Conservation (phyloP, 139 green algal species). For the Chlorella sp. region DNA sequence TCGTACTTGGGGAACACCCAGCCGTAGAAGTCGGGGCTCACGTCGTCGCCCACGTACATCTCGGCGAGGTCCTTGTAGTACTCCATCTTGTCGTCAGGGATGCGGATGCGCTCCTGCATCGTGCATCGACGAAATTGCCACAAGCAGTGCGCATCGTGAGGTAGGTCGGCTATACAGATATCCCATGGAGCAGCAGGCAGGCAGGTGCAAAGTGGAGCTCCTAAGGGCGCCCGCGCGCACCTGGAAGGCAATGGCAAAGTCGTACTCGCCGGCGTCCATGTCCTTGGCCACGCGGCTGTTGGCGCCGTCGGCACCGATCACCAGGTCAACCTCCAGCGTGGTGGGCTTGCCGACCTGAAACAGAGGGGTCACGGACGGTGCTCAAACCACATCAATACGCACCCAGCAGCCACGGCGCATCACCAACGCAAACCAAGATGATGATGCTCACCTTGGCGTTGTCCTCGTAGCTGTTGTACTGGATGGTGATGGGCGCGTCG, state of each 20-base stretch:
- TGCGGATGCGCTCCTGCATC: conserved; percentile 90
- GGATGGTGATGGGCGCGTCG: conserved; percentile 80
- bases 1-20: conserved; percentile 99
- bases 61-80: conserved; percentile 99
- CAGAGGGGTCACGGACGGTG: neutral
- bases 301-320: conserved; percentile 96
- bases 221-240: conserved; percentile 7
- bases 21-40: conserved; percentile 99
- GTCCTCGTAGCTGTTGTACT: conserved; percentile 91
- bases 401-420: too few relatives aligned
- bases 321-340: conserved; percentile 89
- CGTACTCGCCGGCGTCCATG: conserved; percentile 97
- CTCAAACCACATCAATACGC: neutral
- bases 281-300: conserved; percentile 97
- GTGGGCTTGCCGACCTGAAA: conserved; percentile 56
- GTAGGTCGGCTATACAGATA: too few relatives aligned
- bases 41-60: conserved; percentile 99
- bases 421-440: neutral
- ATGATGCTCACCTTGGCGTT: conserved; percentile 61
- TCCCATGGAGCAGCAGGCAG: too few relatives aligned
- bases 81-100: conserved; percentile 98
- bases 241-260: conserved; percentile 99
- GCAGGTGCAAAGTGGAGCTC: neutral
- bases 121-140: too few relatives aligned
- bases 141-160: too few relatives aligned